These are phyloP conservation scores for Fusarium austroafricanum DNA, from an alignment of 2,329 filamentous ascomycete species.

Conservation along the genomic window DNA sequence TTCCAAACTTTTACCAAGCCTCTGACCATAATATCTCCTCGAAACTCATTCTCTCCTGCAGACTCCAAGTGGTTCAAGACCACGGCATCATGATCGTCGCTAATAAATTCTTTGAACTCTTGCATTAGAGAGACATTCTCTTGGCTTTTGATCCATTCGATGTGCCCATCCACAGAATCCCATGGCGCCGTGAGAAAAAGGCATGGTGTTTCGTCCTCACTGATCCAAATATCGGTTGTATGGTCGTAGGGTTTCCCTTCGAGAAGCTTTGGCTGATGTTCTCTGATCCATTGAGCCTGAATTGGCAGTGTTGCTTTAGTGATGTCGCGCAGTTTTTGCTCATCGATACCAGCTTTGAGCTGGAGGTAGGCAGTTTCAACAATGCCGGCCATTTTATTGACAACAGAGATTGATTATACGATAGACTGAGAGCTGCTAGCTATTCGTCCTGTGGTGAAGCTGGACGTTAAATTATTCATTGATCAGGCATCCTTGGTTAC, in stretches of 20 bases:
- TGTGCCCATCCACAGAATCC: constrained; percentile 56
- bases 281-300: constrained; percentile 56
- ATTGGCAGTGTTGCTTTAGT: constrained; percentile 49
- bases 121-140: constrained; percentile 55
- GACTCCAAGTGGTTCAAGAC: constrained; percentile 56
- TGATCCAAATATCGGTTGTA: constrained; percentile 52
- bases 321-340: constrained; percentile 50
- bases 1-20: constrained; percentile 52
- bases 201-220: constrained; percentile 51
- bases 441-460: not conserved
- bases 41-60: constrained; percentile 45
- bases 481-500: constrained; percentile 16
- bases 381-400: constrained; percentile 50
- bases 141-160: constrained; percentile 56
- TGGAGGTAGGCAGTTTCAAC: constrained; percentile 56
- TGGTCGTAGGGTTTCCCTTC: constrained; percentile 45
- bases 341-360: constrained; percentile 46
- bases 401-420: not conserved
- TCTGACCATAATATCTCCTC: constrained; percentile 42
- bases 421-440: not conserved
- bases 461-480: not conserved
- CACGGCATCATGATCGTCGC: constrained; percentile 48
- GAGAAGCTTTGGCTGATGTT: constrained; percentile 52
- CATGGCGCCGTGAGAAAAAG: constrained; percentile 60
- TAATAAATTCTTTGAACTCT: constrained; percentile 50